Evolutionary conservation across 129 eudicot genomes (phyloP).

Genomic region (Flaveria ramosissima): DNA sequence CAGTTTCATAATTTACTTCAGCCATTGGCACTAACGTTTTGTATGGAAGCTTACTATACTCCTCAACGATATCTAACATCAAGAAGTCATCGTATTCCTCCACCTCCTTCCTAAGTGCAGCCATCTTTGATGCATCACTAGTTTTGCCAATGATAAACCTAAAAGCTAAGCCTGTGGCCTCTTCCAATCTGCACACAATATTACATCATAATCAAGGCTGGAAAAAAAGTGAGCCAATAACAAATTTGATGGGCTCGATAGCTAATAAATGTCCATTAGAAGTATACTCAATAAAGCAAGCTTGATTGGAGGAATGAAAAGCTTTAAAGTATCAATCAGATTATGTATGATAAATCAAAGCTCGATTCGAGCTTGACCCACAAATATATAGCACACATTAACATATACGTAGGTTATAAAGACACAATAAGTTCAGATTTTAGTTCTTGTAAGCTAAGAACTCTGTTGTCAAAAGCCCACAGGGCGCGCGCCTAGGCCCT

Average conservation of each 20-base stretch:
- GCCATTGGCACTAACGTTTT: slow-evolving; percentile 55
- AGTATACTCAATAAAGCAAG: slow-evolving; percentile 12
- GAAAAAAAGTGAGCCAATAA: background rate
- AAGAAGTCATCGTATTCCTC: slow-evolving; percentile 61
- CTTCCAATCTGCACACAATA: slow-evolving; percentile 54
- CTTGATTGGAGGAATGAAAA: background rate
- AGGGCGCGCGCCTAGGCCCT: no score
- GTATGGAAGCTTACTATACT: slow-evolving; percentile 61
- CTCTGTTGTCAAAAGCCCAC: no score
- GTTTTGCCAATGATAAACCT: slow-evolving; percentile 70
- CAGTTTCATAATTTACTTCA: slow-evolving; percentile 1
- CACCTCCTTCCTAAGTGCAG: slow-evolving; percentile 54
- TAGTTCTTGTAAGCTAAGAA: no score
- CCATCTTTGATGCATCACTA: slow-evolving; percentile 54
- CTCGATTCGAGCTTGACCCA: no score
- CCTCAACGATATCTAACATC: slow-evolving; percentile 60
- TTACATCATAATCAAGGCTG: background rate
- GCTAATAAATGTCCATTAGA: slow-evolving; percentile 4
- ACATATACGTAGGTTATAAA: no score
- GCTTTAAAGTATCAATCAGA: slow-evolving; percentile 17
- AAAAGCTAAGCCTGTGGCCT: slow-evolving; percentile 68
- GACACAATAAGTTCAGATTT: no score
- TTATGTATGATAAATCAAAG: background rate
- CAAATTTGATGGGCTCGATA: background rate
- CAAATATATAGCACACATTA: no score